These are phyloP conservation scores for Lupinus albus DNA, from an alignment of 306 rosid species.

Conservation along the genomic window DNA sequence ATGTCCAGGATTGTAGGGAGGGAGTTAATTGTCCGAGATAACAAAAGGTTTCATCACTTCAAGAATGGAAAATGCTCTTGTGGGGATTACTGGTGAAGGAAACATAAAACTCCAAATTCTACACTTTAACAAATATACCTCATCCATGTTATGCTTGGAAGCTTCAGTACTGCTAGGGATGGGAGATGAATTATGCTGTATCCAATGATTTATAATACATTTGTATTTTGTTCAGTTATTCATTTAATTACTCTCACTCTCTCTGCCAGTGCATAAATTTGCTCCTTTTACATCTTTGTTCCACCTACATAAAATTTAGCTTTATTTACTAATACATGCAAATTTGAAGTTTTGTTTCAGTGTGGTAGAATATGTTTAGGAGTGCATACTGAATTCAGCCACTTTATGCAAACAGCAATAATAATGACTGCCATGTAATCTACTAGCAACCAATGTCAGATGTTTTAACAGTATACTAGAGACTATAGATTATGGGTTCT, in stretches of 20 bases:
- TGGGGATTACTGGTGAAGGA: conserved; percentile 86
- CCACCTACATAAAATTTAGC: too few species aligned
- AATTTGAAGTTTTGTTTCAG: too few species aligned
- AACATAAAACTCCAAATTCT: conserved; percentile 13
- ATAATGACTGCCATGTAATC: too few species aligned
- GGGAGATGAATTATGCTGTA: conserved; percentile 28
- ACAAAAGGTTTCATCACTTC: conserved; percentile 87
- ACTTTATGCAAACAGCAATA: too few species aligned
- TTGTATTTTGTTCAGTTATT: conserved; percentile 39
- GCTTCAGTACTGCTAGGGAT: conserved; percentile 34
- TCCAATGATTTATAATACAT: conserved; percentile 44
- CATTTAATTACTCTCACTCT: conserved; percentile 2
- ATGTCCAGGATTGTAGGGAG: conserved; percentile 89
- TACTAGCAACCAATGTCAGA: too few species aligned
- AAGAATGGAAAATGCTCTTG: conserved; percentile 89
- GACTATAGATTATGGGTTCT: too few species aligned
- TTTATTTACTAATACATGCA: too few species aligned
- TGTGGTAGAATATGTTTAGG: too few species aligned
- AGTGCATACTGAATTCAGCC: too few species aligned
- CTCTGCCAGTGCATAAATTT: too few species aligned
- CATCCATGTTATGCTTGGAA: conserved; percentile 33
- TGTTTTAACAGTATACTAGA: too few species aligned
- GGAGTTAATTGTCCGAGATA: conserved; percentile 76
- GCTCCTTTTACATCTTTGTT: too few species aligned
- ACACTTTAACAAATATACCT: conserved; percentile 9